phyloP scores from a whole-genome alignment of 1,139 yeast genomes.

The Spencermartinsiella ligniputridi region DNA sequence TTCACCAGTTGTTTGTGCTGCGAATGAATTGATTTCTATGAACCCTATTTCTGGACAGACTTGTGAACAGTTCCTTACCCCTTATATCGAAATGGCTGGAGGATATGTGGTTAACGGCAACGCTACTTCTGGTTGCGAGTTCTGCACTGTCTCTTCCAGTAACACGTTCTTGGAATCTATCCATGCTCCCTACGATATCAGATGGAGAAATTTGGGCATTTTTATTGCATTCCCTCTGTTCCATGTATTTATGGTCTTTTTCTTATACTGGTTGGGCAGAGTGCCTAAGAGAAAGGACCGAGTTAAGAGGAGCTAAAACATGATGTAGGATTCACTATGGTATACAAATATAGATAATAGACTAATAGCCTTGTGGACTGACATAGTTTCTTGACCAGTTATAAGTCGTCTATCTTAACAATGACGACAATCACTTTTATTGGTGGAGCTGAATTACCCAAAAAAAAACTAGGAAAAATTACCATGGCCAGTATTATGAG shows the following conservation, averaged over 20 bases:
- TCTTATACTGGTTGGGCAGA: conserved; percentile 71
- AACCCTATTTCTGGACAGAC: conserved; percentile 57
- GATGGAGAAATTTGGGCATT: conserved; percentile 62
- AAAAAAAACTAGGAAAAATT: too few relatives aligned
- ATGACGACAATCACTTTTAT: too few relatives aligned
- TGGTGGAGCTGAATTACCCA: too few relatives aligned
- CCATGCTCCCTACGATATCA: conserved; percentile 42
- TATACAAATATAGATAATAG: too few relatives aligned
- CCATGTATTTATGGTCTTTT: conserved; percentile 48
- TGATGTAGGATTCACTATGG: too few relatives aligned
- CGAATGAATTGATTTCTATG: conserved; percentile 48
- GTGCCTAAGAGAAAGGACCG: conserved; percentile 50
- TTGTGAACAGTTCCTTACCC: conserved; percentile 50
- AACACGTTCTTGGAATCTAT: conserved; percentile 48
- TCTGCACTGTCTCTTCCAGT: conserved; percentile 51
- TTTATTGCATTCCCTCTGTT: conserved; percentile 47
- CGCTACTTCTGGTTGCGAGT: conserved; percentile 52
- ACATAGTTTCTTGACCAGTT: too few relatives aligned
- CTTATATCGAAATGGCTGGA: conserved; percentile 35
- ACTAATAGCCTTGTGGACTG: too few relatives aligned
- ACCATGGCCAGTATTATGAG: too few relatives aligned
- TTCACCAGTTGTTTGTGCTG: conserved; percentile 50
- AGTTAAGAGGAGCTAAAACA: conserved; percentile 21
- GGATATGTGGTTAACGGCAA: conserved; percentile 57
- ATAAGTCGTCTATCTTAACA: too few relatives aligned